Evolutionary conservation across 2,329 filamentous ascomycete species (phyloP), one percentile per base, ranked within the genome.

Genomic region (Colletotrichum sp.): DNA sequence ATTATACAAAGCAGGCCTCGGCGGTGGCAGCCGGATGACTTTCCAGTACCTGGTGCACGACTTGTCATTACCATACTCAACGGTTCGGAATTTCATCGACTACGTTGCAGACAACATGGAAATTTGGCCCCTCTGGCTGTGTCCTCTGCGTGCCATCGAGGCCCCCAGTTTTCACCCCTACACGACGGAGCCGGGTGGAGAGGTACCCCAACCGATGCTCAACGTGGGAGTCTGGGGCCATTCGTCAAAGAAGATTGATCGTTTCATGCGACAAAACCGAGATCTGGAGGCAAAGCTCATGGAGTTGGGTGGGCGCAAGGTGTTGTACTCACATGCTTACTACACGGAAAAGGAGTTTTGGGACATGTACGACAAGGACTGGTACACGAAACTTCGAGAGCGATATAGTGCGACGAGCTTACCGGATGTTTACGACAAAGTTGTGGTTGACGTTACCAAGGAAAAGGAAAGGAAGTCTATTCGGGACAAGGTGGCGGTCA

Each of bases 311-410:
- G 93, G 93, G 8, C 92, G 91, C 86, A 94, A 94, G 83, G 94
- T 92, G 87, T 84, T 95, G 2, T 95, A 95, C 77, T 92, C 92
- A 1, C 92, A 94, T 73, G 91, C 92, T 0, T 94, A 92, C 82
- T 94, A 94, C 81, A 90, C 88, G 5, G 90, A 93, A 80, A 88
- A 90, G 0, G 93, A 95, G 78, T 95, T 95, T 81, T 94, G 93
- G 93, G 82, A 85, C 12, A 87, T 90, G 69, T 95, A 94, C 76
- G 90, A 93, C 80, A 85, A 87, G 49, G 79, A 84, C 9, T 90
- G 90, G 80, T 94, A 95, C 77, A 90, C 93, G 60, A 82, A 80
- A 4, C 83, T 94, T 68, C 85, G 93, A 21, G 75, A 75, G 81
- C 83, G 28, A 91, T 95, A 94, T 80, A 84, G 86, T 6, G 93